Evolutionary conservation across 2,329 filamentous ascomycete genomes (phyloP), one percentile per base, ranked within the genome.

Genomic region (Fusarium illudens): DNA sequence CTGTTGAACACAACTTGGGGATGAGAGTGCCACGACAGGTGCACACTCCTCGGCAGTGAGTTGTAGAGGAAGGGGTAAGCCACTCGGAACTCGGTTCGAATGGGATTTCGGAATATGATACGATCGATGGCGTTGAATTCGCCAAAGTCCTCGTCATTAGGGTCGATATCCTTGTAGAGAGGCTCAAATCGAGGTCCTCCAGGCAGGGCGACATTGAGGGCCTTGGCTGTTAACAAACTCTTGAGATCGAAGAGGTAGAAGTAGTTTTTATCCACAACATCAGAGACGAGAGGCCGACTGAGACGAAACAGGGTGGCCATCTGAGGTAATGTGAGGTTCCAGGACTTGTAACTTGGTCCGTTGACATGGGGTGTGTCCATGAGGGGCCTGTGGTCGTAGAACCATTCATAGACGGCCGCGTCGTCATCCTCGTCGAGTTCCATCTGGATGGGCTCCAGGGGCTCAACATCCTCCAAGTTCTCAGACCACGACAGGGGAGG

Each of bases 101-200:
- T 96, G 1, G 95, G 94, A 48, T 92, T 91, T 69, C 96, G 92
- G 86, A 99, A 99, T 71, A 99, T 99, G 80, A 99, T 99, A 72
- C 96, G 93, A 76, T 99, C 96, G 73, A 99, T 99, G 32, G 96
- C 96, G 76, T 99, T 99, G 85, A 99, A 99, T 80, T 99, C 96
- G 80, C 96, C 96, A 80, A 99, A 99, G 76, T 99, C 96, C 79
- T 99, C 96, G 72, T 98, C 95, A 73, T 99, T 99, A 2, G 96
- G 96, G 78, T 99, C 94, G 64, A 99, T 94, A 74, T 99, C 96
- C 81, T 99, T 99, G 84, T 97, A 99, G 19, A 99, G 79, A 22
- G 96, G 96, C 80, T 99, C 96, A 68, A 99, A 99, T 29, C 96
- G 90, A 64, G 96, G 96, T 10, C 96, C 96, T 77, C 96, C 96